A percentile compares a stretch with the other conserved stretches of the same genome.
phyloP scores from a whole-genome alignment of 108 stramenopile species.

The Cyclotella choctawhatcheeana region DNA sequence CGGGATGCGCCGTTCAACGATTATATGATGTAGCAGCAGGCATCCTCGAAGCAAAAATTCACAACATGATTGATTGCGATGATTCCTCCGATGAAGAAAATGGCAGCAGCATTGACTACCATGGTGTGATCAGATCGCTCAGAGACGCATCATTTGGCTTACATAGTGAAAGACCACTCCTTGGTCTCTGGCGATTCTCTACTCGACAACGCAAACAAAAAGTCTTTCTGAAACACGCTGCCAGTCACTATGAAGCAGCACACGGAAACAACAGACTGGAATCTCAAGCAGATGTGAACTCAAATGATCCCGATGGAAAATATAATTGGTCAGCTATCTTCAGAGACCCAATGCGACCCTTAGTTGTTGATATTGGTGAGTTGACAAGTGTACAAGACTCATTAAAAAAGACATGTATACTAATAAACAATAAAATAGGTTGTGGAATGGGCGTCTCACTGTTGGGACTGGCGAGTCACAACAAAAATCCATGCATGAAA shows the following conservation, averaged over 20 bases:
- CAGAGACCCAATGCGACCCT: conserved; percentile 55
- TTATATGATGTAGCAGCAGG: conserved; percentile 46
- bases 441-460: conserved; percentile 82
- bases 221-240: conserved; percentile 50
- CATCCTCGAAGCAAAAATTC: conserved; percentile 42
- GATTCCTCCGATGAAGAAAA: conserved; percentile 23
- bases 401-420: too few species aligned
- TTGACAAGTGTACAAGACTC: too few species aligned
- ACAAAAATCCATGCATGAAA: not conserved
- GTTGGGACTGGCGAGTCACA: conserved; percentile 53
- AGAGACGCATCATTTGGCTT: conserved; percentile 46
- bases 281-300: not conserved
- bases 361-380: conserved; percentile 72
- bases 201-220: conserved; percentile 70
- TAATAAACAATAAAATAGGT: conserved; percentile 31
- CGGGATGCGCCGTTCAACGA: not conserved
- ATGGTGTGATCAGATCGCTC: conserved; percentile 25
- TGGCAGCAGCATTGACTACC: conserved; percentile 22
- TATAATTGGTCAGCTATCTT: conserved; percentile 56
- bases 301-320: not conserved
- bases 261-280: not conserved
- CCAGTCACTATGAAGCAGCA: conserved; percentile 49
- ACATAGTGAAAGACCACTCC: conserved; percentile 61
- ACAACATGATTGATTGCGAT: not conserved
- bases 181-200: conserved; percentile 75